Evolutionary conservation across 441 rosid species (phyloP).

Genomic region (Jatropha multifida): DNA sequence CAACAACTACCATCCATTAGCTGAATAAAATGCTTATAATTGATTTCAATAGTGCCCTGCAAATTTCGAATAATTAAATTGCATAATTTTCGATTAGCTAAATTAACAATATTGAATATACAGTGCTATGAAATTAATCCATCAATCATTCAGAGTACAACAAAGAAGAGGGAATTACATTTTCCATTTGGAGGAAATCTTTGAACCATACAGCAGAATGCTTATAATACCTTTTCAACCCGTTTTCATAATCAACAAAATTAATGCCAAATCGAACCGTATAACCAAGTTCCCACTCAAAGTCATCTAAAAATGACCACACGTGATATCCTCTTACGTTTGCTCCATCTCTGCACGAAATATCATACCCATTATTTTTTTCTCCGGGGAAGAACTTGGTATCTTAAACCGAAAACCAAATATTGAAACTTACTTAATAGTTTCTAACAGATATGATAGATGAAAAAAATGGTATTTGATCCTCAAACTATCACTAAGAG

Average conservation of each 20-base stretch:
- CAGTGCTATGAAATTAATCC: too few relatives aligned
- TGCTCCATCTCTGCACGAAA: constrained; percentile 23
- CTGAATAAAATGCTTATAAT: neutral
- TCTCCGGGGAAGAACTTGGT: too few relatives aligned
- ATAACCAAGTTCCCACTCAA: constrained; percentile 36
- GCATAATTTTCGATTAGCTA: too few relatives aligned
- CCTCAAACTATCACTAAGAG: constrained; percentile 35
- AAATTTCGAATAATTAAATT: too few relatives aligned
- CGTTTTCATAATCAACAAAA: constrained; percentile 30
- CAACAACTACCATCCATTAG: neutral
- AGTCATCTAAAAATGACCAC: constrained; percentile 41
- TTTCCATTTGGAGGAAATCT: constrained; percentile 17
- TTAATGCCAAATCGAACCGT: constrained; percentile 30
- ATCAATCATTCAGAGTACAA: neutral
- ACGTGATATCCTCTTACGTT: constrained; percentile 30
- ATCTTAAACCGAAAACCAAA: too few relatives aligned
- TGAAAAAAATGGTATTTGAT: constrained; percentile 33
- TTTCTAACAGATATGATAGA: constrained; percentile 33
- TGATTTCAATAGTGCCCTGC: too few relatives aligned
- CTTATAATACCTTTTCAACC: constrained; percentile 30
- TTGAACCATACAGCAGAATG: constrained; percentile 36
- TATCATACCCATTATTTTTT: too few relatives aligned
- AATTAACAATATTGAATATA: neutral
- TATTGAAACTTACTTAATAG: constrained; percentile 31
- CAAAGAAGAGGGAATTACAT: neutral